Evolutionary conservation across 768 basidiomycete species (phyloP).

Genomic region (Pulveroboletus sp.): DNA sequence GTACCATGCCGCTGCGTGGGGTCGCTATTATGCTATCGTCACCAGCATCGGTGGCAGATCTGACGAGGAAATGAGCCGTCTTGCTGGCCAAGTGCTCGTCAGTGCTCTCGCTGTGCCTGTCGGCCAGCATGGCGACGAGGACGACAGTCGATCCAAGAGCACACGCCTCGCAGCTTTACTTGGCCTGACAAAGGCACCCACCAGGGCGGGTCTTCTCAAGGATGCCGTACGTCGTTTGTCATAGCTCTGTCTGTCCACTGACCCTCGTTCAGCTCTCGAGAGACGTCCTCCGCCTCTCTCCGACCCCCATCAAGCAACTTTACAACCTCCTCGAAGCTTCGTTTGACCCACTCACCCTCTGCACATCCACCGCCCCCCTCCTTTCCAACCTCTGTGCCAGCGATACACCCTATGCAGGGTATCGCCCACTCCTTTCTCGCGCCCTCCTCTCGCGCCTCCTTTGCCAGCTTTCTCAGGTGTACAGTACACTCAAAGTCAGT

Average conservation of each 20-base stretch:
- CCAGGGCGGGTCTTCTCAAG: conserved; percentile 78
- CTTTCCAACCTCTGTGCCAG: conserved; percentile 53
- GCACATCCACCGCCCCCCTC: conserved; percentile 73
- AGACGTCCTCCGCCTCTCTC: conserved; percentile 79
- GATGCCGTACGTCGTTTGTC: conserved; percentile 68
- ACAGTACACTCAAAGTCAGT: conserved; percentile 78
- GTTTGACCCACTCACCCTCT: conserved; percentile 89
- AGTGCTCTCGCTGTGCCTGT: conserved; percentile 93
- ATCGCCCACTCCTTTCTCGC: conserved; percentile 86
- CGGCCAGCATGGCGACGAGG: conserved; percentile 52
- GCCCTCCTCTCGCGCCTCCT: conserved; percentile 90
- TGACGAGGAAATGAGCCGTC: conserved; percentile 73
- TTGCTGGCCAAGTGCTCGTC: conserved; percentile 90
- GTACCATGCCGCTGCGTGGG: conserved; percentile 97
- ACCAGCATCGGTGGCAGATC: conserved; percentile 70
- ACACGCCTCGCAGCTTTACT: conserved; percentile 82
- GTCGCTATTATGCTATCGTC: conserved; percentile 74
- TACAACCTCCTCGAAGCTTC: conserved; percentile 90
- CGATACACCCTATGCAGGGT: conserved; percentile 61
- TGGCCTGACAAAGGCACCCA: conserved; percentile 80
- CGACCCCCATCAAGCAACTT: conserved; percentile 67
- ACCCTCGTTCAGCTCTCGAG: conserved; percentile 62
- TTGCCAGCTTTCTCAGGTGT: conserved; percentile 89
- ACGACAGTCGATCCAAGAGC: conserved; percentile 61
- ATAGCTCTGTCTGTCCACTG: neutral